Percentiles rank a stretch among this genome's conserved stretches.
phyloP scores from a whole-genome alignment of 768 basidiomycete species.

The Collybia nuda region DNA sequence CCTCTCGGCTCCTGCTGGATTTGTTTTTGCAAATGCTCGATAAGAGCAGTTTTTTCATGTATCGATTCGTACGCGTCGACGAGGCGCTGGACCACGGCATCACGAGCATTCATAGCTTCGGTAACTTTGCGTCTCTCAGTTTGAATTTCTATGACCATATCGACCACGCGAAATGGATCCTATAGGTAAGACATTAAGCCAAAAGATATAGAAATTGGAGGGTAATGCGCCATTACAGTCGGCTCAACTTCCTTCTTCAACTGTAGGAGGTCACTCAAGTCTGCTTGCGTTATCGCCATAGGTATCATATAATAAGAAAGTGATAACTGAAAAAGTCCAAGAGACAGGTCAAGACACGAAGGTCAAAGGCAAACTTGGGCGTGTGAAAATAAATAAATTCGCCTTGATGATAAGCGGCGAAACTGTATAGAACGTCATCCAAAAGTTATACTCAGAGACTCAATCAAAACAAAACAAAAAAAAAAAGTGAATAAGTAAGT shows the following conservation, averaged over 20 bases:
- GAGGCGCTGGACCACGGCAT: constrained; percentile 57
- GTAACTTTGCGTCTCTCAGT: constrained; percentile 49
- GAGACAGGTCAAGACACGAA: too few relatives aligned
- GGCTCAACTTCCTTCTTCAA: constrained; percentile 12
- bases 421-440: too few relatives aligned
- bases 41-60: constrained; percentile 54
- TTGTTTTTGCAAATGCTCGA: constrained; percentile 43
- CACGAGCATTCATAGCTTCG: constrained; percentile 64
- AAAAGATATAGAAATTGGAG: neutral
- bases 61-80: constrained; percentile 59
- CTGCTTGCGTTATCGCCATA: too few relatives aligned
- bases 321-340: too few relatives aligned
- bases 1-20: constrained; percentile 14
- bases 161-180: constrained; percentile 48
- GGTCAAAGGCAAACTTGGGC: too few relatives aligned
- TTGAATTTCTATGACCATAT: constrained; percentile 55
- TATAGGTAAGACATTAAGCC: constrained; percentile 12
- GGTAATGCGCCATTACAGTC: neutral
- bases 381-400: too few relatives aligned
- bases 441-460: too few relatives aligned
- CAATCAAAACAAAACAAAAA: too few relatives aligned
- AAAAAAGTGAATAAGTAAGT: too few relatives aligned
- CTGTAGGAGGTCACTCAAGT: neutral
- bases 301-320: neutral
- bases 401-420: too few relatives aligned